A percentile compares a stretch with the other conserved stretches of the same genome.
Conservation (phyloP, 2,329 filamentous ascomycete species). For the Botryotinia convoluta region DNA sequence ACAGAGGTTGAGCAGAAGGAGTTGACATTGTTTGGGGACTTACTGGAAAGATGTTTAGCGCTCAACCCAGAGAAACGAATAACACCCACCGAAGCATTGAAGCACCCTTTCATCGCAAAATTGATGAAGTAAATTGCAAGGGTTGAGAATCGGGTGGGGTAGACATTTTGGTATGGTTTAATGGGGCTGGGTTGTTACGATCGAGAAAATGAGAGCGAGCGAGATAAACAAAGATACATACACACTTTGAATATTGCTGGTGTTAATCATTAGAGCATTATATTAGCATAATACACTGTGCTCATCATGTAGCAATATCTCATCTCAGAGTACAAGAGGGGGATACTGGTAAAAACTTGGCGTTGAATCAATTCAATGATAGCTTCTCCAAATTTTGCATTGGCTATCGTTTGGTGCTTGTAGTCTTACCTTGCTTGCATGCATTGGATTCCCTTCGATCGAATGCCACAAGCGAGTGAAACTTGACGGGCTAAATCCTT, state of each 20-base stretch:
- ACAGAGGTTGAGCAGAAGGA: constrained; percentile 73
- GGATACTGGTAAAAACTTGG: not conserved
- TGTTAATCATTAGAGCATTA: not conserved
- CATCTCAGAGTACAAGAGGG: not conserved
- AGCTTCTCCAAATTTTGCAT: not conserved
- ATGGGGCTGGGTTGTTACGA: not conserved
- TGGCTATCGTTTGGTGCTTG: not conserved
- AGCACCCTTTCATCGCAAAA: constrained; percentile 75
- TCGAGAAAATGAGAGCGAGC: not conserved
- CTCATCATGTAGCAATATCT: not conserved
- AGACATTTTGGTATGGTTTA: not conserved
- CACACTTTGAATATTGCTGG: not conserved
- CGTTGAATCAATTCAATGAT: not conserved
- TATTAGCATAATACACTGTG: not conserved
- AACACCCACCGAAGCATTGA: constrained; percentile 79
- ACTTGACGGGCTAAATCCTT: not conserved
- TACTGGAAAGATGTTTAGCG: constrained; percentile 83
- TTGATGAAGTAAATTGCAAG: constrained; percentile 7
- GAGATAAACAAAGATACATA: not conserved
- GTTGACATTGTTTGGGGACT: constrained; percentile 77
- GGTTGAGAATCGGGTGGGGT: not conserved
- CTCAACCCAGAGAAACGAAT: constrained; percentile 92
- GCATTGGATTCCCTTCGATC: not conserved
- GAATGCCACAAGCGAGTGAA: not conserved
- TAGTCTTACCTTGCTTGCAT: not conserved